Percentiles rank a stretch among this genome's conserved stretches.
Conservation (phyloP, 1,284 basidiomycete species). For the Cystobasidium pallidum region DNA sequence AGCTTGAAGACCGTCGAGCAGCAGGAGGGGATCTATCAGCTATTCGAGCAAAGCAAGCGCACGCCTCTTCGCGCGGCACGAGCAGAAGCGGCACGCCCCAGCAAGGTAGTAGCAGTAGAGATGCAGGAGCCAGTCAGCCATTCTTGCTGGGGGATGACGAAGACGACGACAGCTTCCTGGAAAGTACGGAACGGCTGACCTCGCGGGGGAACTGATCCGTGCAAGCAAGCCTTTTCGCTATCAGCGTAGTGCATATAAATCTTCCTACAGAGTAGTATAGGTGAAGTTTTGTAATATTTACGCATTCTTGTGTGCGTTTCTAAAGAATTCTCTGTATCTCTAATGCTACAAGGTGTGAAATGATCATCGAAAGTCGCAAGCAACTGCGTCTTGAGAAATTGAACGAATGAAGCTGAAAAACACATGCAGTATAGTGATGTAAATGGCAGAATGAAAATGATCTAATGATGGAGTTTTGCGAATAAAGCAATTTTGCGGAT, state of each 20-base stretch:
- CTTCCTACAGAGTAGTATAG: too few species aligned
- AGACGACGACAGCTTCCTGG: slow-evolving; percentile 40
- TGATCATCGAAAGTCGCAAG: background rate
- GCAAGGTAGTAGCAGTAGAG: slow-evolving; percentile 1
- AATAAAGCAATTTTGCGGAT: too few species aligned
- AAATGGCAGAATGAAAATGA: background rate
- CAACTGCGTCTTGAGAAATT: background rate
- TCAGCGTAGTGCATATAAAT: background rate
- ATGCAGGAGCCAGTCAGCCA: slow-evolving; percentile 23
- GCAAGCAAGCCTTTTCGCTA: background rate
- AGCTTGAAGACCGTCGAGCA: slow-evolving; percentile 47
- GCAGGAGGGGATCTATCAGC: slow-evolving; percentile 42
- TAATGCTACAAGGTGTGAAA: slow-evolving; percentile 8
- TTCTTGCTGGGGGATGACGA: slow-evolving; percentile 39
- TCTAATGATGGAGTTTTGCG: background rate
- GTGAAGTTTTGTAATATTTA: too few species aligned
- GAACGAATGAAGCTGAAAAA: background rate
- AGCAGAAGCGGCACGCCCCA: slow-evolving; percentile 27
- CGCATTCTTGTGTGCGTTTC: too few species aligned
- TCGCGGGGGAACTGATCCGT: background rate
- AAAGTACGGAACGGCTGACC: background rate
- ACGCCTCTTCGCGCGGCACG: background rate
- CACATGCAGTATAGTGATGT: background rate
- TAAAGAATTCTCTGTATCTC: background rate
- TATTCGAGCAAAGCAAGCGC: slow-evolving; percentile 14